phyloP scores from a whole-genome alignment of 768 basidiomycete species.

The Lactarius akahatsu region DNA sequence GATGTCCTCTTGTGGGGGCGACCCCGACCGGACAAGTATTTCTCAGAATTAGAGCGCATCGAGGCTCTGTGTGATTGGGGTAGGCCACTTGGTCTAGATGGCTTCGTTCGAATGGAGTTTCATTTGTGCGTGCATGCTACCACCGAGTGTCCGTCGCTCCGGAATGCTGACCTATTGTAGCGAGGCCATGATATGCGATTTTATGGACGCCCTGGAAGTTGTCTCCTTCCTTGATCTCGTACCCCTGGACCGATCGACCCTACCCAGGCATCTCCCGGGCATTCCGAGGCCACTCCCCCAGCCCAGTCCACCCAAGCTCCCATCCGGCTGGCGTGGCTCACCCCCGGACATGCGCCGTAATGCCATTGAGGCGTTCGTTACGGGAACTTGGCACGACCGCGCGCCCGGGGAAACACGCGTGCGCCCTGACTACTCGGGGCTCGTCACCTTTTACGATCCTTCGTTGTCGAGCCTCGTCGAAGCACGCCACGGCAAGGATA shows the following conservation, averaged over 20 bases:
- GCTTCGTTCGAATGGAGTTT: constrained; percentile 33
- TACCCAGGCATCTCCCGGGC: not conserved
- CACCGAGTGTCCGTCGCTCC: no score
- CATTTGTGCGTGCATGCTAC: constrained; percentile 23
- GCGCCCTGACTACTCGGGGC: constrained; percentile 42
- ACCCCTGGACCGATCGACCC: not conserved
- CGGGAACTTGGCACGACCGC: constrained; percentile 44
- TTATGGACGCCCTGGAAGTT: constrained; percentile 22
- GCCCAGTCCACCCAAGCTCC: constrained; percentile 1
- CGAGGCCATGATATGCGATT: constrained; percentile 3
- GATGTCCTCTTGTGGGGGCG: constrained; percentile 40
- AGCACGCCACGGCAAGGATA: no score
- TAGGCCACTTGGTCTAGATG: constrained; percentile 36
- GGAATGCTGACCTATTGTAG: not conserved
- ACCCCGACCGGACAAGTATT: constrained; percentile 26
- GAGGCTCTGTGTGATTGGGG: constrained; percentile 38
- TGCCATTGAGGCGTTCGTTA: constrained; percentile 29
- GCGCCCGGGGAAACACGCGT: constrained; percentile 47
- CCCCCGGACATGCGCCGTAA: not conserved
- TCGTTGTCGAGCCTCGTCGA: not conserved
- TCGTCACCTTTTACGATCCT: constrained; percentile 47
- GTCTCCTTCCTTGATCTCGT: constrained; percentile 17
- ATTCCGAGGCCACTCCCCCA: not conserved
- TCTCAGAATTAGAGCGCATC: constrained; percentile 34
- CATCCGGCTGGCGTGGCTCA: constrained; percentile 27